These are phyloP conservation scores for Pythium phragmitis DNA, from an alignment of 352 stramenopile species.

Conservation along the genomic window DNA sequence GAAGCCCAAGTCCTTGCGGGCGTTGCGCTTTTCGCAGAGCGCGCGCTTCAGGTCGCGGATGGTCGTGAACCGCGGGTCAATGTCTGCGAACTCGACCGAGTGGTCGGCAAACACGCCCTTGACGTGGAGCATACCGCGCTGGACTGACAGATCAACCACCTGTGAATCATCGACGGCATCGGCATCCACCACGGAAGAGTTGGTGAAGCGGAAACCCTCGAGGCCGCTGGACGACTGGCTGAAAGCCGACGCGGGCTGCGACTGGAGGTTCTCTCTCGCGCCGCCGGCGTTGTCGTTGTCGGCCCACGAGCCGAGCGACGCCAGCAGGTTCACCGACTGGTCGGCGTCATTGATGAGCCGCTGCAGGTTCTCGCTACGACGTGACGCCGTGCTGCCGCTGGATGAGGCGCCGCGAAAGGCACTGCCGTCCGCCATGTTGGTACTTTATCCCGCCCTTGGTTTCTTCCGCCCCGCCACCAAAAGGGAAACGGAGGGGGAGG, in stretches of 20 bases:
- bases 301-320: slow-evolving; percentile 49
- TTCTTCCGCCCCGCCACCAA: neutral
- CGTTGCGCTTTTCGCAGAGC: slow-evolving; percentile 58
- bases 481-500: slow-evolving; percentile 1
- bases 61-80: slow-evolving; percentile 69
- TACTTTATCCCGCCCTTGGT: neutral
- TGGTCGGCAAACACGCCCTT: slow-evolving; percentile 83
- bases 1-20: slow-evolving; percentile 44
- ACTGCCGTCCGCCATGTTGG: slow-evolving; percentile 6
- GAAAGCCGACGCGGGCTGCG: slow-evolving; percentile 6
- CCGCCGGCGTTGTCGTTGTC: slow-evolving; percentile 1
- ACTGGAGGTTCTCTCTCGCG: neutral
- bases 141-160: slow-evolving; percentile 54
- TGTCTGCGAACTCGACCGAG: slow-evolving; percentile 78
- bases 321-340: slow-evolving; percentile 62
- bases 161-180: slow-evolving; percentile 11
- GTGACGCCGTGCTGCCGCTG: slow-evolving; percentile 8
- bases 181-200: neutral
- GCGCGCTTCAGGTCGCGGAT: slow-evolving; percentile 66
- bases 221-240: neutral
- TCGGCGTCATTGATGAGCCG: slow-evolving; percentile 78
- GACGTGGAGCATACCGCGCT: slow-evolving; percentile 62
- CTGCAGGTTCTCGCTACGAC: slow-evolving; percentile 57
- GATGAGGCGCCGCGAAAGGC: neutral
- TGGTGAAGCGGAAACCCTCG: slow-evolving; percentile 9